A percentile compares a stretch with the other conserved stretches of the same genome.
Conservation (phyloP, 2,329 filamentous ascomycete genomes). For the Nigrospora sphaerica region DNA sequence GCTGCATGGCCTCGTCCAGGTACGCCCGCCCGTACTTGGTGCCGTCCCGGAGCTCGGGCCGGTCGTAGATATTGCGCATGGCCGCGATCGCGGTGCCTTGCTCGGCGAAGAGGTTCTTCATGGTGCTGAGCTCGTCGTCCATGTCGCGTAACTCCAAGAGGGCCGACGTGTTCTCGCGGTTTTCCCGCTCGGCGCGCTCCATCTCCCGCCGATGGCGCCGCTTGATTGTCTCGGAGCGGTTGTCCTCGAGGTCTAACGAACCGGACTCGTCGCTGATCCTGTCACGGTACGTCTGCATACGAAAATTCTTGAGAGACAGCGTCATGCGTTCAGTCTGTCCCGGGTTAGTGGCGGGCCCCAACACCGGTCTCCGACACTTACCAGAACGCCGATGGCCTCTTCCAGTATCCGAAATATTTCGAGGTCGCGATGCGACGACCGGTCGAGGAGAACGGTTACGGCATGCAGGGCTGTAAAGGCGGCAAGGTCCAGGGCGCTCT, state of each 20-base stretch:
- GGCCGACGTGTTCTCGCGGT: conserved; percentile 56
- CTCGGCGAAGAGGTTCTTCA: conserved; percentile 49
- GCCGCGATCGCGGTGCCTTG: conserved; percentile 43
- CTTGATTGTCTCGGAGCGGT: conserved; percentile 33
- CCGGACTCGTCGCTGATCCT: conserved; percentile 29
- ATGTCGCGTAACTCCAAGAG: conserved; percentile 57
- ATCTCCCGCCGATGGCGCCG: conserved; percentile 32
- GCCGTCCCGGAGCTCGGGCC: conserved; percentile 29
- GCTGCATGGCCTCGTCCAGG: conserved; percentile 42
- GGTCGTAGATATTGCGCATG: conserved; percentile 37
- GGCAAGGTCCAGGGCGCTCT: conserved; percentile 55
- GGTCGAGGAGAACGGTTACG: conserved; percentile 53
- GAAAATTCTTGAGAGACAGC: conserved; percentile 53
- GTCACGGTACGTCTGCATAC: conserved; percentile 47
- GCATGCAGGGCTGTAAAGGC: conserved; percentile 56
- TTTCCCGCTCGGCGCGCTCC: conserved; percentile 43
- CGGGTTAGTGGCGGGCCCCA: background rate
- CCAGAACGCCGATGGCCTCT: conserved; percentile 57
- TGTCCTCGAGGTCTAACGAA: conserved; percentile 33
- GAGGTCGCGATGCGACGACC: conserved; percentile 51
- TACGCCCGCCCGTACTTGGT: conserved; percentile 42
- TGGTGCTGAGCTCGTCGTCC: conserved; percentile 54
- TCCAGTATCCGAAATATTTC: conserved; percentile 61
- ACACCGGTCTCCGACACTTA: conserved; percentile 20
- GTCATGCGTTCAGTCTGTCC: conserved; percentile 55